Evolutionary conservation across 2,329 filamentous ascomycete species (phyloP), one percentile per base, ranked within the genome.

Genomic region (Westerdykella aurantiaca): DNA sequence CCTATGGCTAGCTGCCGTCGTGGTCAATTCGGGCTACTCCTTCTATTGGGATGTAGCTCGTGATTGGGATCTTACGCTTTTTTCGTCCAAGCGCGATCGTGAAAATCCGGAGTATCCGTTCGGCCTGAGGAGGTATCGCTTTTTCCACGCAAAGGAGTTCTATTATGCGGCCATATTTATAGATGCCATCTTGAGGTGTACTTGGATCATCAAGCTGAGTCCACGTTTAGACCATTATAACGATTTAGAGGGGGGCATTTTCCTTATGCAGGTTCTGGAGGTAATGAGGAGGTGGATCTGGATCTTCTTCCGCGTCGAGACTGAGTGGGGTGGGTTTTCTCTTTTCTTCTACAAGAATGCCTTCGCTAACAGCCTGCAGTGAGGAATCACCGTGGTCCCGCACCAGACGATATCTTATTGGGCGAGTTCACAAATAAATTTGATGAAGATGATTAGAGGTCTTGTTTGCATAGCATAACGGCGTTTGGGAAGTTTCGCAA

Each of bases 11-110:
- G 69, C 78, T 31, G 85, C 85, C 35, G 85, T 88, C 23, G 72
- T 88, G 29, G 62, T 93, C 57, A 96, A 98, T 67, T 94, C 88
- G 12, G 74, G 86, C 37, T 98, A 95, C 70, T 89, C 86, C n/a
- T 97, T 97, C 72, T 98, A 93, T 75, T 98, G 93, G 93, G 93
- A 98, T 60, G 82, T 97, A 23, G 78, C 88, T 43, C 93, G 90
- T 71, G 93, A 98, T 73, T 98, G 93, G 93, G 93, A 97, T 62
- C 75, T 98, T 49, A 87, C 85, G 0, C 76, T 97, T 12, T 86
- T 97, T 61, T 80, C 84, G 2, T 65, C 74, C 1, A 64, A 71
- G 12, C 69, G 69, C 31, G 74, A 80, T 49, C 79, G 84, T 50
- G 74, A 75, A 51, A 75, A 77, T 10, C 76, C 77, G 1, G 80